A percentile compares a stretch with the other conserved stretches of the same genome.
Evolutionary conservation across 257 asterid genomes (phyloP).

Genomic region (Thymus mandschuricus): DNA sequence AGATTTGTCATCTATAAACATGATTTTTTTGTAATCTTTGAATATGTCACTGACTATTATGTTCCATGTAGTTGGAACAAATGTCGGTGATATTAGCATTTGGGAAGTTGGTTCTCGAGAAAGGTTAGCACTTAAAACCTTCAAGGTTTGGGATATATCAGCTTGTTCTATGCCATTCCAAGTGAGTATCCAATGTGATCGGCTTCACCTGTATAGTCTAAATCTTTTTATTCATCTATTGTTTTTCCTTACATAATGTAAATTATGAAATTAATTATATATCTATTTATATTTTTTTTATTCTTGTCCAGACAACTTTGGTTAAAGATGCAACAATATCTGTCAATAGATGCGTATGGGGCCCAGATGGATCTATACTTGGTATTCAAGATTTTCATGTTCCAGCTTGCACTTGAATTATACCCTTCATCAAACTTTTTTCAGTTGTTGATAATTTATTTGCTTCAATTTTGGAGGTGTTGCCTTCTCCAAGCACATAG

Average conservation of each 20-base stretch:
- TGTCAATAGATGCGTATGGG: conserved; percentile 95
- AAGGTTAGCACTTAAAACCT: conserved; percentile 79
- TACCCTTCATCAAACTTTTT: conserved; percentile 9
- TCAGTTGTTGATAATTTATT: conserved; percentile 29
- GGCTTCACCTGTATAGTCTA: conserved; percentile 24
- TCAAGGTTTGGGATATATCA: conserved; percentile 90
- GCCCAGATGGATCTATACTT: conserved; percentile 93
- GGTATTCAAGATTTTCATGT: conserved; percentile 50
- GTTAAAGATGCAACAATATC: conserved; percentile 88
- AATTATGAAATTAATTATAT: conserved; percentile 3
- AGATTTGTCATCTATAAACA: conserved; percentile 15
- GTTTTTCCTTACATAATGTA: conserved; percentile 3
- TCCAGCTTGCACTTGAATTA: conserved; percentile 18
- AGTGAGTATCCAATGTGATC: conserved; percentile 51
- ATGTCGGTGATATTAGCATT: conserved; percentile 95
- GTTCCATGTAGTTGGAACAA: conserved; percentile 81
- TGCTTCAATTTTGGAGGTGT: conserved; percentile 60
- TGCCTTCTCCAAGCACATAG: conserved; percentile 92
- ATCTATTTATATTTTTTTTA: conserved; percentile 4
- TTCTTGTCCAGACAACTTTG: conserved; percentile 70
- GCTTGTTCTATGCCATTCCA: conserved; percentile 88
- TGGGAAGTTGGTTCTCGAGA: conserved; percentile 98
- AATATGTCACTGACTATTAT: conserved; percentile 15
- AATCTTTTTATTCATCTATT: background rate
- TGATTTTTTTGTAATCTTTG: conserved; percentile 11